Conservation (phyloP, 805 yeast genomes). For the Nakazawaea populi region DNA sequence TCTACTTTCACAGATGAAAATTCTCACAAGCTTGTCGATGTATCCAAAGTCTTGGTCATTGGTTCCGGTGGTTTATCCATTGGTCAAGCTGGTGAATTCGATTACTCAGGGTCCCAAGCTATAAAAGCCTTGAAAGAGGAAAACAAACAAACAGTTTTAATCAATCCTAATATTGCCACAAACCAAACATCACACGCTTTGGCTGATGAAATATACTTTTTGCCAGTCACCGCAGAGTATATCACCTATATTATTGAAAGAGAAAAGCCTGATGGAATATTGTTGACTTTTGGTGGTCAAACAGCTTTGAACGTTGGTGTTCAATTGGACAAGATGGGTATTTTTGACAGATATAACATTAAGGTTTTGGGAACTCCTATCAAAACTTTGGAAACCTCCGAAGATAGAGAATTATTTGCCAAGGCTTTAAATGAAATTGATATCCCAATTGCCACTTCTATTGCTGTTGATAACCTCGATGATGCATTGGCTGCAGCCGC, state of each 20-base stretch:
- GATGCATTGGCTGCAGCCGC: constrained; percentile 91
- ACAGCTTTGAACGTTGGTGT: constrained; percentile 97
- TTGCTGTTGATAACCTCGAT: constrained; percentile 91
- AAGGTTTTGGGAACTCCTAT: constrained; percentile 98
- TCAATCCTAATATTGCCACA: constrained; percentile 95
- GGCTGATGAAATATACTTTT: constrained; percentile 92
- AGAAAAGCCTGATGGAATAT: constrained; percentile 93
- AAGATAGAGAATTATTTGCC: constrained; percentile 95
- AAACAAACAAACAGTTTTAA: constrained; percentile 74
- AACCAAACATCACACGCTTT: constrained; percentile 93
- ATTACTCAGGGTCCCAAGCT: constrained; percentile 96
- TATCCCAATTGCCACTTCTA: constrained; percentile 94
- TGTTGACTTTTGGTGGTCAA: constrained; percentile 97
- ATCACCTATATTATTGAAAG: constrained; percentile 92
- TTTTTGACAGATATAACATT: constrained; percentile 82
- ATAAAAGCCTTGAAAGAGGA: constrained; percentile 93
- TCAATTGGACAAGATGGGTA: constrained; percentile 90
- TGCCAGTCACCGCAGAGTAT: constrained; percentile 96
- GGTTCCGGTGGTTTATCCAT: constrained; percentile 97
- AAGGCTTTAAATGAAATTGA: constrained; percentile 91
- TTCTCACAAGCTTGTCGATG: constrained; percentile 70
- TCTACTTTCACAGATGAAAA: constrained; percentile 53
- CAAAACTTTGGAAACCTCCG: constrained; percentile 91
- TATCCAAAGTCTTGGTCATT: constrained; percentile 79
- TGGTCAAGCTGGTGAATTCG: constrained; percentile 99